Evolutionary conservation across 148 eudicot species (phyloP).

Genomic region (Nyssa sinensis): DNA sequence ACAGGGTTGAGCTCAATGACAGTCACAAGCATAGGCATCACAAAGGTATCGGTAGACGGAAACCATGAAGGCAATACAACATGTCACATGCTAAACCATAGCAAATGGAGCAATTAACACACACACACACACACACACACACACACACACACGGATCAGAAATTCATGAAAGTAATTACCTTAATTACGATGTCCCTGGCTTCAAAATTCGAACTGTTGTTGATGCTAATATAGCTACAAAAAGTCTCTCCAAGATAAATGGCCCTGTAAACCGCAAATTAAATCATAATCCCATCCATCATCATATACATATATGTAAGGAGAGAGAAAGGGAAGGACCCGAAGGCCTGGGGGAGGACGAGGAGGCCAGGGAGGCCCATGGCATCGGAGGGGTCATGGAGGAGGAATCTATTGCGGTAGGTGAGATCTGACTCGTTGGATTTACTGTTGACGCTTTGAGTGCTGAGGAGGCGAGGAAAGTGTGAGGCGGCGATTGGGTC

Average conservation of each 20-base stretch:
- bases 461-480: conserved; percentile 38
- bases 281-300: conserved; percentile 2
- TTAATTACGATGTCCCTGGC: conserved; percentile 78
- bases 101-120: too few relatives aligned
- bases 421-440: conserved; percentile 46
- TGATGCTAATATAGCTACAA: conserved; percentile 93
- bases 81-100: too few relatives aligned
- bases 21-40: too few relatives aligned
- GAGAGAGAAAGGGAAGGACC: conserved; percentile 31
- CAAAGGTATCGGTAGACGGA: too few relatives aligned
- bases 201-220: conserved; percentile 86
- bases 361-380: conserved; percentile 90
- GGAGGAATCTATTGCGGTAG: conserved; percentile 66
- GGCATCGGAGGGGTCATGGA: conserved; percentile 52
- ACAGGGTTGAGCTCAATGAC: too few relatives aligned
- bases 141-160: too few relatives aligned
- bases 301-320: too few relatives aligned
- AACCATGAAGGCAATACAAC: too few relatives aligned
- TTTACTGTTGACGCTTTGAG: conserved; percentile 17
- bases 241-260: conserved; percentile 98
- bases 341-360: conserved; percentile 93
- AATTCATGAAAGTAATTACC: conserved; percentile 35
- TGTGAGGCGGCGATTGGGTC: conserved; percentile 41
- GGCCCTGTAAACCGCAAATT: conserved; percentile 47
- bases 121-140: too few relatives aligned